Evolutionary conservation across 345 rosid species (phyloP).

Genomic region (Pseudoturritis turrita): DNA sequence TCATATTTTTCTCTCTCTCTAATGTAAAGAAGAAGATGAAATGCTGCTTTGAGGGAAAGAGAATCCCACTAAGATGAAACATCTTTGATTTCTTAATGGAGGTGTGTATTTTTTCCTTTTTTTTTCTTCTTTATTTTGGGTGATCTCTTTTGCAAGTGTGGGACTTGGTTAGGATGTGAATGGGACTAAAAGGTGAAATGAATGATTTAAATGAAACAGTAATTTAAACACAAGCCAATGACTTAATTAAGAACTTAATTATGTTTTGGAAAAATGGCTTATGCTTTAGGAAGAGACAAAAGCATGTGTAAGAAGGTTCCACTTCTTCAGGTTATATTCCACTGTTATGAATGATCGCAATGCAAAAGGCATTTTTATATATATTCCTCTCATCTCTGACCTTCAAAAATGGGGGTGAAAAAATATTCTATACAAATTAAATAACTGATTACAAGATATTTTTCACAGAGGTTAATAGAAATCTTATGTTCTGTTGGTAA

Average conservation of each 20-base stretch:
- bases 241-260: constrained; percentile 5
- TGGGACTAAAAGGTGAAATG: constrained; percentile 10
- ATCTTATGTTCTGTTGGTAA: too few species aligned
- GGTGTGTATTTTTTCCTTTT: not conserved
- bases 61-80: constrained; percentile 57
- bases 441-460: too few species aligned
- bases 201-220: not conserved
- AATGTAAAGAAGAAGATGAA: constrained; percentile 29
- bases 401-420: not conserved
- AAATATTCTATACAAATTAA: not conserved
- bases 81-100: constrained; percentile 31
- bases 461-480: too few species aligned
- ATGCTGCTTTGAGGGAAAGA: constrained; percentile 48
- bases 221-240: not conserved
- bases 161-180: constrained; percentile 18
- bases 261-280: constrained; percentile 1
- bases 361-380: constrained; percentile 17
- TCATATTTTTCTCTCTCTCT: constrained; percentile 6
- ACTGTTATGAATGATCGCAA: constrained; percentile 1
- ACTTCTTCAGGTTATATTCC: constrained; percentile 22
- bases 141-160: constrained; percentile 27
- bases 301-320: constrained; percentile 30
- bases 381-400: constrained; percentile 8
- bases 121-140: constrained; percentile 7
- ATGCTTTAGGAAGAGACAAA: constrained; percentile 15